Percentiles rank a stretch among this genome's conserved stretches.
These are phyloP conservation scores for Starmerella stellata DNA, from an alignment of 805 yeast species.

Conservation along the genomic window DNA sequence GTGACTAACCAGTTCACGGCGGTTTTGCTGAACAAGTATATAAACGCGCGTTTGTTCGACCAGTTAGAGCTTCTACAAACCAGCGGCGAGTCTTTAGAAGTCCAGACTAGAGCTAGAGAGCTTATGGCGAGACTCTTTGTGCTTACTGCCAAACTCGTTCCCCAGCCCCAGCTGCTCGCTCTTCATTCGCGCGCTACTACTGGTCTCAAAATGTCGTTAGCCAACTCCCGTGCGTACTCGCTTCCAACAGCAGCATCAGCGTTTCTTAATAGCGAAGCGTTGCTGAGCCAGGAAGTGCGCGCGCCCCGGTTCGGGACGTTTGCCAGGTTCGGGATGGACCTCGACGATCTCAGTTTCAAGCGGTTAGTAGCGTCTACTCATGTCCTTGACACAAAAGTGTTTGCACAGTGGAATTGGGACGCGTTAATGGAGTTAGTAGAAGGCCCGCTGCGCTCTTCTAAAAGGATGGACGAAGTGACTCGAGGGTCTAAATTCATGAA, in stretches of 20 bases:
- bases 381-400: slow-evolving; percentile 63
- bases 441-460: slow-evolving; percentile 64
- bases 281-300: background rate
- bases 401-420: slow-evolving; percentile 75
- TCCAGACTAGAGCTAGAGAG: slow-evolving; percentile 40
- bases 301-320: slow-evolving; percentile 8
- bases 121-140: slow-evolving; percentile 45
- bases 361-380: slow-evolving; percentile 47
- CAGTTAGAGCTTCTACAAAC: slow-evolving; percentile 24
- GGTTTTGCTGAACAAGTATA: slow-evolving; percentile 36
- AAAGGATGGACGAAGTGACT: slow-evolving; percentile 56
- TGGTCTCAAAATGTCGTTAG: slow-evolving; percentile 6
- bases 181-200: slow-evolving; percentile 15
- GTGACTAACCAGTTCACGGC: slow-evolving; percentile 47
- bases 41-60: slow-evolving; percentile 37
- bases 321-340: slow-evolving; percentile 24
- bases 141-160: slow-evolving; percentile 37
- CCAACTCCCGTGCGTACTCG: slow-evolving; percentile 8
- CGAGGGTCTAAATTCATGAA: slow-evolving; percentile 73
- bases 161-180: slow-evolving; percentile 20
- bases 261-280: slow-evolving; percentile 31
- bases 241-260: slow-evolving; percentile 24
- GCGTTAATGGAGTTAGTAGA: slow-evolving; percentile 50
- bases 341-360: slow-evolving; percentile 53
- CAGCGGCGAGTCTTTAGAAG: slow-evolving; percentile 28